These are phyloP conservation scores for Penicillium taxi DNA, from an alignment of 495 filamentous ascomycete genomes.

Conservation along the genomic window DNA sequence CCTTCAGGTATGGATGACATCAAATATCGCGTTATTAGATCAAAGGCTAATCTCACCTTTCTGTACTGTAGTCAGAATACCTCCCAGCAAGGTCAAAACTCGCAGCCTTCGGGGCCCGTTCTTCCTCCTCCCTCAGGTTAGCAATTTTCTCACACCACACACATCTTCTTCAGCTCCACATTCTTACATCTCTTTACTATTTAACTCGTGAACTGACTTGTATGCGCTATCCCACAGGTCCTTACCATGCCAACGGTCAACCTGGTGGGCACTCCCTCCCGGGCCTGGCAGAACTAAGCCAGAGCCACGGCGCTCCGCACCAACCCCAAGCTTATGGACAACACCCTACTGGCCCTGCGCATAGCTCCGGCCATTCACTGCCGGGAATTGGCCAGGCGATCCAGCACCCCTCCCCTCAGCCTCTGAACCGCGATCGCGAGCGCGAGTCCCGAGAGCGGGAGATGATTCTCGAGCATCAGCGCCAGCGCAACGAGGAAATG, in stretches of 20 bases:
- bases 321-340: constrained; percentile 43
- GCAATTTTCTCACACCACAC: constrained; percentile 9
- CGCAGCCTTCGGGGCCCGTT: constrained; percentile 42
- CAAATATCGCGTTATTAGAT: background rate
- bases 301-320: constrained; percentile 41
- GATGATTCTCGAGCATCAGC: constrained; percentile 37
- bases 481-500: constrained; percentile 52
- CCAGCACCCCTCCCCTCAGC: constrained; percentile 45
- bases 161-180: background rate
- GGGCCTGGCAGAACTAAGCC: constrained; percentile 44
- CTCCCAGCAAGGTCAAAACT: constrained; percentile 39
- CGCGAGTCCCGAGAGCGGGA: constrained; percentile 45
- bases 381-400: constrained; percentile 47
- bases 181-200: too few relatives aligned
- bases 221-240: constrained; percentile 22
- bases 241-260: constrained; percentile 39
- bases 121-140: constrained; percentile 45
- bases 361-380: constrained; percentile 41
- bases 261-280: constrained; percentile 45
- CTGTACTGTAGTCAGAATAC: constrained; percentile 34
- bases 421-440: constrained; percentile 46
- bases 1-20: constrained; percentile 38
- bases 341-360: constrained; percentile 34
- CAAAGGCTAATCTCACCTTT: constrained; percentile 11
- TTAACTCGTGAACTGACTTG: constrained; percentile 14